These are phyloP conservation scores for Sporothrix luriei DNA, from an alignment of 2,329 filamentous ascomycete species.

Conservation along the genomic window DNA sequence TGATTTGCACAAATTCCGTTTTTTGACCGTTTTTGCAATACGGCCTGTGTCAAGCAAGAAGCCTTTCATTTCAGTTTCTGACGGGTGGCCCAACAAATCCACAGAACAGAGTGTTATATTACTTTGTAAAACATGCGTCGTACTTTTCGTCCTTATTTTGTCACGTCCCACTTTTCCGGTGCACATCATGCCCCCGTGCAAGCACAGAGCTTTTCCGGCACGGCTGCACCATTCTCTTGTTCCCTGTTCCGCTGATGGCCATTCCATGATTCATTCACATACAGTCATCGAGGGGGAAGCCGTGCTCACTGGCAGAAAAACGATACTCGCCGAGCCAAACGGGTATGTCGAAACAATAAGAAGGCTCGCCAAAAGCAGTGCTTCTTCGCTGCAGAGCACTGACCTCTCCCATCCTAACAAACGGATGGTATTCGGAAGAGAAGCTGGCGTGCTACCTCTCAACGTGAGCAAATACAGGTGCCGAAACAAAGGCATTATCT, in stretches of 20 bases:
- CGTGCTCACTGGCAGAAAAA: no score
- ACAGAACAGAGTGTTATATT: neutral
- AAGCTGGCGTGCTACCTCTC: neutral
- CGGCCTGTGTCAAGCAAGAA: no score
- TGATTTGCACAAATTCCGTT: no score
- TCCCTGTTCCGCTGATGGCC: conserved; percentile 2
- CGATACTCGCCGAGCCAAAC: no score
- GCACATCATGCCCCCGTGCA: neutral
- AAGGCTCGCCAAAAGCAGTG: no score
- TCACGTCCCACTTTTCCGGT: neutral
- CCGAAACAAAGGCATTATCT: no score
- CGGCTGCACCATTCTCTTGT: conserved; percentile 11
- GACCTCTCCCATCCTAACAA: neutral
- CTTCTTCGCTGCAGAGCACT: neutral
- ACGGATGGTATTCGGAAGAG: neutral
- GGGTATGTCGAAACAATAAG: neutral
- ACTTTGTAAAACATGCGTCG: no score
- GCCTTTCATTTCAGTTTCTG: no score
- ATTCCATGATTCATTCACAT: conserved; percentile 4
- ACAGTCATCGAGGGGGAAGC: neutral
- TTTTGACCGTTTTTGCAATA: no score
- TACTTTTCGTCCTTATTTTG: neutral
- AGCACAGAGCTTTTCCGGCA: conserved; percentile 1
- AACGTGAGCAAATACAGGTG: no score
- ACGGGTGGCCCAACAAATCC: neutral